Evolutionary conservation across 495 filamentous ascomycete species (phyloP), one percentile per base, ranked within the genome.

Genomic region (Hypoxylon perforatum): DNA sequence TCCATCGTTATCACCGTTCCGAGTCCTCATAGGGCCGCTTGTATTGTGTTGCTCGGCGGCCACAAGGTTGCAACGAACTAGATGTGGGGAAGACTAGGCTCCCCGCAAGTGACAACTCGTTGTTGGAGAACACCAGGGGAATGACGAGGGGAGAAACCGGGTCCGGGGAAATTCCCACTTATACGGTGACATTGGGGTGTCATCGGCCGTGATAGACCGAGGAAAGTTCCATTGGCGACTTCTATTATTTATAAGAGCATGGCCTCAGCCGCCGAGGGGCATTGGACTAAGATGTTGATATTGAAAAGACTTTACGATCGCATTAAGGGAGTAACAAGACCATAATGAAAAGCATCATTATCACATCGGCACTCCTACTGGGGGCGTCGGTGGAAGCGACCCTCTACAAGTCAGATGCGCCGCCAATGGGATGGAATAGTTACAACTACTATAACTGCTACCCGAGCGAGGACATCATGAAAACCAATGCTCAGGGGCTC

Each of bases 371-470:
- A 8, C 1, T 65, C 15, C 38, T 70, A 15, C 22, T 70, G n/a
- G 57, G 35, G 41, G 57, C 52, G 22, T 54, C 57, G 15, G 67
- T 62, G 9, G 52, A 58, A 23, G 67, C 67, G 28, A 28, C 38
- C n/a, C 45, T 67, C n/a, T 67, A 67, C 28, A 67, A 61, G 47
- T 55, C 62, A 14, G 53, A 57, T 9, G 42, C 61, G 1, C 70
- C 70, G 22, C 70, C 62, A 18, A 70, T 73, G 70, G 70, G 84
- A 35, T 87, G 85, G 86, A 87, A 84, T 55, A 80, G 80, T 1
- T 86, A 86, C 47, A 87, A 86, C 57, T 73, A 81, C 49, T 86
- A 86, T 70, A 74, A 68, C 22, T 87, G 85, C 67, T 68, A 65
- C 14, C 82, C 80, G 0, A 83, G 75, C 44, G 82, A 85, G 52